Evolutionary conservation across 768 basidiomycete species (phyloP).

Genomic region (Termitomyces sp.): DNA sequence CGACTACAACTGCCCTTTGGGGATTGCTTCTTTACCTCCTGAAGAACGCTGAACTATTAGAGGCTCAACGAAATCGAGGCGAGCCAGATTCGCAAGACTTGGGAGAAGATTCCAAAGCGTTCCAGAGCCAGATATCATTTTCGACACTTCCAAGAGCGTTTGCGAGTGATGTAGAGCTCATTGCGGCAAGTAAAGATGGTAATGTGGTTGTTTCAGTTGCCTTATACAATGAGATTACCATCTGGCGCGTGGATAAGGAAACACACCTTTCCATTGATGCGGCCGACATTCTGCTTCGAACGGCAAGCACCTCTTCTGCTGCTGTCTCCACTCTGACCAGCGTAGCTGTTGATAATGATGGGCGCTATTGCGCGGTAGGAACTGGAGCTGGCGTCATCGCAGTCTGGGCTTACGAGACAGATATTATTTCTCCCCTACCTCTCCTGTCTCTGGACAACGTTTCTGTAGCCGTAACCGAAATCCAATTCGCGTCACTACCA

Average conservation of each 20-base stretch:
- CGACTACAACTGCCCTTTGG: slow-evolving; percentile 71
- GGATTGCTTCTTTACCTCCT: slow-evolving; percentile 77
- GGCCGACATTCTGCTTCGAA: slow-evolving; percentile 42
- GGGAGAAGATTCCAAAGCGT: slow-evolving; percentile 21
- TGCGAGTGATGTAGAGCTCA: slow-evolving; percentile 74
- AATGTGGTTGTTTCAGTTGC: slow-evolving; percentile 64
- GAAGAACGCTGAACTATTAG: slow-evolving; percentile 87
- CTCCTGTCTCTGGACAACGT: slow-evolving; percentile 36
- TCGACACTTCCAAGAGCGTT: slow-evolving; percentile 77
- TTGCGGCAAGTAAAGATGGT: slow-evolving; percentile 69
- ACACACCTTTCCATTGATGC: slow-evolving; percentile 44
- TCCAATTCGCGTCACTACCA: slow-evolving; percentile 34
- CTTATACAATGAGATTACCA: slow-evolving; percentile 67
- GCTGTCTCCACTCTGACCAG: slow-evolving; percentile 47
- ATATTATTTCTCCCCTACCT: slow-evolving; percentile 28
- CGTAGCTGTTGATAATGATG: slow-evolving; percentile 56
- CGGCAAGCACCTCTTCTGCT: slow-evolving; percentile 39
- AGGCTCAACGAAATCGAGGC: slow-evolving; percentile 68
- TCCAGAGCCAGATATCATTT: slow-evolving; percentile 48
- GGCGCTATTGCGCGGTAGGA: slow-evolving; percentile 64
- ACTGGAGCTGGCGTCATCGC: slow-evolving; percentile 61
- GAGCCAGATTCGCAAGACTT: slow-evolving; percentile 32
- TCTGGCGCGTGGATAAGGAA: slow-evolving; percentile 52
- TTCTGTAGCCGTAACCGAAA: slow-evolving; percentile 44
- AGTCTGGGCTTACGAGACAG: slow-evolving; percentile 51